Base-by-base conservation (phyloP, 2,329 filamentous ascomycete species). In the Aspergillus pseudotamarii region DNA sequence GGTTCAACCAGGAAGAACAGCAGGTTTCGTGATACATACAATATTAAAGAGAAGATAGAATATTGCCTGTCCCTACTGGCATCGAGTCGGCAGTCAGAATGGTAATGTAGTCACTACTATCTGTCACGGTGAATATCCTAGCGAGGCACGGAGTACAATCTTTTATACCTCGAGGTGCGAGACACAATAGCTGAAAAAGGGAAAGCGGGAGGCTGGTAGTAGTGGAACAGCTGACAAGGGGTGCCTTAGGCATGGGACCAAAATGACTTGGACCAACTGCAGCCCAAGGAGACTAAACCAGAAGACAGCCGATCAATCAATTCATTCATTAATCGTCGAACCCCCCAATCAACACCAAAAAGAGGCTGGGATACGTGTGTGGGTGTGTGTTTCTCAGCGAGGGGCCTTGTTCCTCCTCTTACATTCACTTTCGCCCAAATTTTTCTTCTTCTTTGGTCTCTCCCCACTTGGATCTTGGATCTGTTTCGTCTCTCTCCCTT, bases 401-500 rank as follows among this genome's bases (percentile, higher is more conserved):
- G 46, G 46, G 26, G 14, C 26, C 34, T 28, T 59, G 23, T 34
- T 38, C 30, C 38, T 60, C n/a, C 36, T 50, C 28, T 34, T 32
- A 30, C 26, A 26, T 60, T 53, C 46, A 38, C 45, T 50, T 59
- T 43, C 30, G 19, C 55, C 36, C 59, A 41, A 41, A 56, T 41
- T 55, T 46, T 54, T 54, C 43, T 58, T 43, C 45, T 38, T 38
- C 56, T 34, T 32, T 61, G n/a, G 51, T 55, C 54, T 59, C 55
- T n/a, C 28, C 58, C 51, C 48, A 46, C 57, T 51, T 50, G 5
- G n/a, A 14, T 28, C 28, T 45, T 41, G 32, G 45, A 14, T 55
- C 14, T 36, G 28, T 53, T 60, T 26, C 38, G 45, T 64, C 59
- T 32, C 57, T 59, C 36, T 61, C 65, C 61, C 66, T 66, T 64